Conservation (phyloP, 305 asterid genomes). For the Fraxinus baroniana region DNA sequence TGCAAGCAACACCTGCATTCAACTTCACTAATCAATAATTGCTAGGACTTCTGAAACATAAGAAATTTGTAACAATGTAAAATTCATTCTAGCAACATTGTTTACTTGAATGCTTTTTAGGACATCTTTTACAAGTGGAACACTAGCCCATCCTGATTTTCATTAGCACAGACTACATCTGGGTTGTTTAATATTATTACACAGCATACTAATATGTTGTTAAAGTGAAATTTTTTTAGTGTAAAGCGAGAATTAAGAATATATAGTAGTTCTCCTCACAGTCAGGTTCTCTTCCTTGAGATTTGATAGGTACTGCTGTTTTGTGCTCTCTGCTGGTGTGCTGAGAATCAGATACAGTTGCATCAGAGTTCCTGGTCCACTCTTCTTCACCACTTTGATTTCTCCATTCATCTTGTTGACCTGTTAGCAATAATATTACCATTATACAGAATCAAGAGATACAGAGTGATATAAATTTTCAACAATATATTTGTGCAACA, state of each 20-base stretch:
- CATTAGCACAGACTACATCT: neutral
- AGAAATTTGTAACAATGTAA: neutral
- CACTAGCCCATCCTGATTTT: neutral
- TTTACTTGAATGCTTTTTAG: neutral
- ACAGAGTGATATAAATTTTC: neutral
- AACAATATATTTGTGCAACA: neutral
- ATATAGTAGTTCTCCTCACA: slow-evolving; percentile 38
- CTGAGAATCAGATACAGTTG: slow-evolving; percentile 57
- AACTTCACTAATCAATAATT: slow-evolving; percentile 24
- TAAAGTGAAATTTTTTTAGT: neutral
- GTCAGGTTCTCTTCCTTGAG: slow-evolving; percentile 52
- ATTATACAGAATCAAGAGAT: slow-evolving; percentile 19
- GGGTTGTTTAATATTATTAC: neutral
- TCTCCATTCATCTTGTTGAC: slow-evolving; percentile 94
- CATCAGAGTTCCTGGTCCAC: slow-evolving; percentile 78
- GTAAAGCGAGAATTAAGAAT: neutral
- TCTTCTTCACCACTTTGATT: slow-evolving; percentile 76
- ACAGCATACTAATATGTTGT: neutral
- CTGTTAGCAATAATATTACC: slow-evolving; percentile 35
- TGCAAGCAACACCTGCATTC: slow-evolving; percentile 83
- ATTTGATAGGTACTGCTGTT: slow-evolving; percentile 45
- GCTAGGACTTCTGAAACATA: neutral
- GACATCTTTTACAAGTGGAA: neutral
- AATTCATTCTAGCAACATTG: neutral
- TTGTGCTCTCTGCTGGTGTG: slow-evolving; percentile 44